These are phyloP conservation scores for Seiridium unicorne DNA, from an alignment of 2,329 filamentous ascomycete species.

Conservation along the genomic window DNA sequence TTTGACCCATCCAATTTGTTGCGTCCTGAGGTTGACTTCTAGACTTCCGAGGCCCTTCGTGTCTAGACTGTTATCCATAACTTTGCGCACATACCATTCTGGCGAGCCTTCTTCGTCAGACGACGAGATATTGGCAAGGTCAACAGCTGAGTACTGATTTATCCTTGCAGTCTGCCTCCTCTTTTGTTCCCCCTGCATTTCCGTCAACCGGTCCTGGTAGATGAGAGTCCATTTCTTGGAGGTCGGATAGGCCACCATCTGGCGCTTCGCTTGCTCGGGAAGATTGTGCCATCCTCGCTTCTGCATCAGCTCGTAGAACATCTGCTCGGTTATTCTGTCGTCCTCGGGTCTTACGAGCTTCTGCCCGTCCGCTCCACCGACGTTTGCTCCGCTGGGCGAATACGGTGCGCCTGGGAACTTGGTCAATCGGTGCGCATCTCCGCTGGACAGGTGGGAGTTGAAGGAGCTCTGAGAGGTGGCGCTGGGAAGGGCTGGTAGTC, in stretches of 20 bases:
- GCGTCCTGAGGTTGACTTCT: conserved; percentile 90
- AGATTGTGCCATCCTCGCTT: conserved; percentile 97
- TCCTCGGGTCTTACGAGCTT: conserved; percentile 73
- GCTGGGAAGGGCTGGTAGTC: conserved; percentile 48
- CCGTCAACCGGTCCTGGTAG: conserved; percentile 89
- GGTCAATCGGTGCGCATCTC: conserved; percentile 57
- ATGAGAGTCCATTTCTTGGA: conserved; percentile 98
- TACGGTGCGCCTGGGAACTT: conserved; percentile 43
- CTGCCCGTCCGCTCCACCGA: conserved; percentile 45
- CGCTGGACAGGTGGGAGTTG: conserved; percentile 43
- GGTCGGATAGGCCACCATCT: conserved; percentile 94
- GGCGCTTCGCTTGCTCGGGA: conserved; percentile 87
- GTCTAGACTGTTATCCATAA: conserved; percentile 93
- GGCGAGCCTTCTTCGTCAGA: conserved; percentile 88
- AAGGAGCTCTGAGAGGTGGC: conserved; percentile 57
- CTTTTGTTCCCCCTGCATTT: conserved; percentile 93
- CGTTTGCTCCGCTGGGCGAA: conserved; percentile 10
- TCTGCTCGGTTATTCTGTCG: conserved; percentile 81
- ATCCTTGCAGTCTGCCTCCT: conserved; percentile 72
- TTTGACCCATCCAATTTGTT: conserved; percentile 97
- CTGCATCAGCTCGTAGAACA: conserved; percentile 93
- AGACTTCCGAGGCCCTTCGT: conserved; percentile 89
- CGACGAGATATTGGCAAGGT: conserved; percentile 68
- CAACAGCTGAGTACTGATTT: conserved; percentile 64
- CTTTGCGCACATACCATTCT: conserved; percentile 96